Conservation (phyloP, 495 filamentous ascomycete genomes). For the Copromyces sp. region DNA sequence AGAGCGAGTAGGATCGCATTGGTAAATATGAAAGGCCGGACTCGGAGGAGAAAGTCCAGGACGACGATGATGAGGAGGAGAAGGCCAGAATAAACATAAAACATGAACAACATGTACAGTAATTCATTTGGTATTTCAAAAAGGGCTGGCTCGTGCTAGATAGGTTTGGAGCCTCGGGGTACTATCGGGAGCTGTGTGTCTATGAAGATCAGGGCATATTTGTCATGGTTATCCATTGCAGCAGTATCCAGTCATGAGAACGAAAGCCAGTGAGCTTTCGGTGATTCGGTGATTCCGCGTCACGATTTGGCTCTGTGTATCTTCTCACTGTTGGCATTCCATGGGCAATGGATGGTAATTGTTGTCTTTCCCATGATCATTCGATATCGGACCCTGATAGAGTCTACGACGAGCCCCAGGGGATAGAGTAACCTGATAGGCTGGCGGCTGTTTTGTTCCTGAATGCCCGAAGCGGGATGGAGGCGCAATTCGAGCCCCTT, state of each 20-base stretch:
- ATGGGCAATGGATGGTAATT: too few species aligned
- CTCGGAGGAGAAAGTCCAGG: background rate
- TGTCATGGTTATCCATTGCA: background rate
- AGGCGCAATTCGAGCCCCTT: background rate
- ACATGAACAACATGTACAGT: background rate
- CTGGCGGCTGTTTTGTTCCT: background rate
- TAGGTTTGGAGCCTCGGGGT: background rate
- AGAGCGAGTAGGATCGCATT: slow-evolving; percentile 7
- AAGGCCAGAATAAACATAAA: background rate
- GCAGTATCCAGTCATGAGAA: background rate
- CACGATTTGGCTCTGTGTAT: too few species aligned
- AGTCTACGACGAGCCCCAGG: background rate
- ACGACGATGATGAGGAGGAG: background rate
- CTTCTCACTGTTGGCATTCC: too few species aligned
- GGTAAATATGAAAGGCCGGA: background rate
- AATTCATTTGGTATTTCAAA: background rate
- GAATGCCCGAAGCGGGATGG: background rate
- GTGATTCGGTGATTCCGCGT: too few species aligned
- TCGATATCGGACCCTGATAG: background rate
- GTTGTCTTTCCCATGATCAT: too few species aligned
- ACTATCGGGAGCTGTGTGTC: background rate
- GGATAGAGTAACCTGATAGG: background rate
- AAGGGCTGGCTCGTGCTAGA: background rate
- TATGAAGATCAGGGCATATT: background rate
- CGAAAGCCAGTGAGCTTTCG: background rate